phyloP scores from a whole-genome alignment of 305 asterid genomes.

The Solanum hybrid region DNA sequence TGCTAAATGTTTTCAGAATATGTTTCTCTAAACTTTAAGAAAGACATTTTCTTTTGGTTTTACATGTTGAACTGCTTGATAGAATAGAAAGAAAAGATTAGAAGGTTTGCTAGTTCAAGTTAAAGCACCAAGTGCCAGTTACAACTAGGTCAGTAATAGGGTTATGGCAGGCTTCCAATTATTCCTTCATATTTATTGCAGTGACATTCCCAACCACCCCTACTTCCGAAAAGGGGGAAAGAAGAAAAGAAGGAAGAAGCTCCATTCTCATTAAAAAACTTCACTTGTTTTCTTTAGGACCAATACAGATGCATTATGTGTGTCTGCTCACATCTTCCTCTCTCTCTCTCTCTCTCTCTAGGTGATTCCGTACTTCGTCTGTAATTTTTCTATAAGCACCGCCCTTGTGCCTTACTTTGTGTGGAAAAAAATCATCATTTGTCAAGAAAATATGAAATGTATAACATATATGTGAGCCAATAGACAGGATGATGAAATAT shows the following conservation, averaged over 20 bases:
- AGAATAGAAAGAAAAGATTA: not conserved
- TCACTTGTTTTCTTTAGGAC: not conserved
- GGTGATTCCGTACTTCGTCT: not conserved
- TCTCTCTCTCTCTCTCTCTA: not conserved
- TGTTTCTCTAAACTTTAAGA: not conserved
- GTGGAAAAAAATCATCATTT: not conserved
- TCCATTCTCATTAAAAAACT: not conserved
- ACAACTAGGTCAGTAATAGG: not conserved
- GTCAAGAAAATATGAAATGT: not conserved
- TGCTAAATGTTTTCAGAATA: not conserved
- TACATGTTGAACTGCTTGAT: not conserved
- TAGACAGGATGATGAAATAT: slow-evolving; percentile 1
- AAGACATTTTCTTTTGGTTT: not conserved
- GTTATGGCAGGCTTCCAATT: not conserved
- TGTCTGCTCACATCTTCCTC: not conserved
- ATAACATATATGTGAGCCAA: not conserved
- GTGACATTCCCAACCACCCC: not conserved
- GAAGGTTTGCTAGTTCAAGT: not conserved
- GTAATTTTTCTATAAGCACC: not conserved
- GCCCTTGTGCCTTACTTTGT: not conserved
- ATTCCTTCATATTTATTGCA: not conserved
- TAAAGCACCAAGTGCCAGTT: not conserved
- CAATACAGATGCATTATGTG: not conserved
- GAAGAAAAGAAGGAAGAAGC: not conserved
- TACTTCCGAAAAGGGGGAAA: not conserved